A percentile compares a stretch with the other conserved stretches of the same genome.
These are phyloP conservation scores for Cytidiella melzeri DNA, from an alignment of 768 basidiomycete genomes.

Conservation along the genomic window DNA sequence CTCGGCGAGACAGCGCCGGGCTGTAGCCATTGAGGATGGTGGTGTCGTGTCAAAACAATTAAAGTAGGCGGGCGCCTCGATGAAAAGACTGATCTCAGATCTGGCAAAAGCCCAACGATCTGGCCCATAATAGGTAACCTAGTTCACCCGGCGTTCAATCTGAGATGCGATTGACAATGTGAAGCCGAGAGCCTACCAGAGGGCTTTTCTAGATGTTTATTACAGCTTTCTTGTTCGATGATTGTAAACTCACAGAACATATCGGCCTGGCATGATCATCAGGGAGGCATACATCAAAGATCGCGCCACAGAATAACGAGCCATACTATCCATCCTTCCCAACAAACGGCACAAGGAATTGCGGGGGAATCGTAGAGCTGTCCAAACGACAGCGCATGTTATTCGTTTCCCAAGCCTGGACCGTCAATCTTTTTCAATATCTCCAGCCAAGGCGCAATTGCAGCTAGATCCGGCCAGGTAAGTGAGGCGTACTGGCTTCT, in stretches of 20 bases:
- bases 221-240: too few species aligned
- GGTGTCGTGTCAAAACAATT: slow-evolving; percentile 7
- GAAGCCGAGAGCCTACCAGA: too few species aligned
- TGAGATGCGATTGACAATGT: slow-evolving; percentile 5
- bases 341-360: too few species aligned
- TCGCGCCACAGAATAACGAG: too few species aligned
- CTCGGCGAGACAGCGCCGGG: neutral
- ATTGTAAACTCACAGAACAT: too few species aligned
- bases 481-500: slow-evolving; percentile 65
- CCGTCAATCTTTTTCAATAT: slow-evolving; percentile 64
- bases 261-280: too few species aligned
- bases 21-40: neutral
- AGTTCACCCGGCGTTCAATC: too few species aligned
- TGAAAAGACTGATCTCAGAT: slow-evolving; percentile 8
- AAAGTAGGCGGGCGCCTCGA: slow-evolving; percentile 2
- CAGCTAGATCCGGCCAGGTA: slow-evolving; percentile 59
- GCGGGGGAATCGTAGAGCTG: too few species aligned
- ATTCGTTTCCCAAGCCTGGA: slow-evolving; percentile 54
- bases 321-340: too few species aligned
- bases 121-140: neutral
- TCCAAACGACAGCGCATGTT: too few species aligned
- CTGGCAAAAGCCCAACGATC: slow-evolving; percentile 12
- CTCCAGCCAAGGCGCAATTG: slow-evolving; percentile 78
- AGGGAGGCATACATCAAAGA: too few species aligned
- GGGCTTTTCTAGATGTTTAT: too few species aligned